Base-by-base conservation (phyloP, 176 grass and related monocot species). In the Eleusine coracana region DNA sequence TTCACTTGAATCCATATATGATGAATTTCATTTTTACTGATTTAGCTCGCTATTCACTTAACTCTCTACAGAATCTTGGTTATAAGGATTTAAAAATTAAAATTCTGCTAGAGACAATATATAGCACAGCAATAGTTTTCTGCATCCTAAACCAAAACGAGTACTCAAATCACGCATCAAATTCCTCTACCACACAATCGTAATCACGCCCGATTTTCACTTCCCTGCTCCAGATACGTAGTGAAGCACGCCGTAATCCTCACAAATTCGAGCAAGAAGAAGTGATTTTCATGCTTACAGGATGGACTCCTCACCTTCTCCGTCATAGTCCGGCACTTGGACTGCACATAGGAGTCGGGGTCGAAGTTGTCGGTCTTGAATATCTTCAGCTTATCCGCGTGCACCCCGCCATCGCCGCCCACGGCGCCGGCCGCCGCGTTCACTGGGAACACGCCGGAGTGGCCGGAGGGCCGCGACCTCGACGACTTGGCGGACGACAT, bases 361-460 rank as follows among this genome's bases (percentile, higher is more conserved):
- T 99, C 93, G 81, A 99, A 99, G 63, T 99, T 96, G 40, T 92
- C 89, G 61, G 91, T 99, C 86, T 94, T 99, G 93, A 99, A 99
- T 38, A 99, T 99, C 91, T 96, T 99, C 41, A 99, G 87, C 89
- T 96, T 99, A 77, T 99, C 96, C 9, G 91, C 74, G 46, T 88
- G 93, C 65, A 90, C 85, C 36, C 59, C 93, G 49, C 73, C 88
- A 18, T 82, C 88, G 4, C 78, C 58, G 37, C 65, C 72, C 27
- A 79, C 85, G 36, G 49, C 55, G 68, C 50, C 60, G 48, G 52
- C 59, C 27, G 80, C 66, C 29, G 76, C 28, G 87, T 49, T 79
- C 66, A 71, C 80, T 21, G 65, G 86, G 76, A 78, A 34, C 80
- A 94, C 86, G 66, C 90, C 95, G 38, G 95, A 92, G 63, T 87